Conservation (phyloP, 495 filamentous ascomycete species). For the Neurospora sp. region DNA sequence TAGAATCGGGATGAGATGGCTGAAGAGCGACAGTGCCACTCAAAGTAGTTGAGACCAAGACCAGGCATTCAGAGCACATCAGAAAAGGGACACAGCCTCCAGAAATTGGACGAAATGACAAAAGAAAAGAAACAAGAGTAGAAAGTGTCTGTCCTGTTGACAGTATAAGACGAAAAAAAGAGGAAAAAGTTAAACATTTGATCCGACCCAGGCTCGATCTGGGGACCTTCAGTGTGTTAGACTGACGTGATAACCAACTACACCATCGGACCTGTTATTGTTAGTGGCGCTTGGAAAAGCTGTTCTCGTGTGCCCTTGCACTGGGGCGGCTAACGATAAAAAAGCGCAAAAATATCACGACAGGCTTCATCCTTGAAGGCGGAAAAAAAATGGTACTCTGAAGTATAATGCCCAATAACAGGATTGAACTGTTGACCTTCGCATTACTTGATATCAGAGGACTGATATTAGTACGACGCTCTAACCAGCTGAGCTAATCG, state of each 20-base stretch:
- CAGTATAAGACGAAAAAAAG: neutral
- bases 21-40: too few relatives aligned
- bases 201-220: neutral
- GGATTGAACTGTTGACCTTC: neutral
- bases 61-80: too few relatives aligned
- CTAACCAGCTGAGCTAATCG: neutral
- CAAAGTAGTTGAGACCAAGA: too few relatives aligned
- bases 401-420: neutral
- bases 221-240: neutral
- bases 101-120: too few relatives aligned
- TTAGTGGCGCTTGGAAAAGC: rapidly evolving
- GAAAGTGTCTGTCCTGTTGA: too few relatives aligned
- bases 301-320: neutral
- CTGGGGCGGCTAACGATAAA: neutral
- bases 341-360: neutral
- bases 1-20: too few relatives aligned
- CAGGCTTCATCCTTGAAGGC: neutral
- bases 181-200: neutral
- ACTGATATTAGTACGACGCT: neutral
- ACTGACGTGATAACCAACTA: neutral
- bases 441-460: neutral
- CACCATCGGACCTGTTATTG: neutral
- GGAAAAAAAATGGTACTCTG: neutral
- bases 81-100: too few relatives aligned
- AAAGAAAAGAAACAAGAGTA: too few relatives aligned